Evolutionary conservation across 257 asterid species (phyloP), one percentile per base, ranked within the genome.

Genomic region (Scutellaria baicalensis): DNA sequence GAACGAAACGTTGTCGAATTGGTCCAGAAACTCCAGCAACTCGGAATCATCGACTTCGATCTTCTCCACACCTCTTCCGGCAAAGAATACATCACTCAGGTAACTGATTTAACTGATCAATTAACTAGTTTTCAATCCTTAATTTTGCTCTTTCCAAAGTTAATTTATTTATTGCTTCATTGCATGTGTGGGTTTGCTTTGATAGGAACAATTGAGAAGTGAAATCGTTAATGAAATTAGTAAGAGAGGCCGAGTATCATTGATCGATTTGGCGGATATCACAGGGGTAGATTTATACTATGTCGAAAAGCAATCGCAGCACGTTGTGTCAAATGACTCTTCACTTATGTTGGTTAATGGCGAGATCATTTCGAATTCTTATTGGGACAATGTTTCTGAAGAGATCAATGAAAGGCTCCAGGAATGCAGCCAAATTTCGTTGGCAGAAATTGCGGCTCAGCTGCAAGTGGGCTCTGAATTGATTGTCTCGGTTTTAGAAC

Each of bases 1-100:
- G 99, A 94, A 12, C 82, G 99, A 54, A 93, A 93, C 81, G 99
- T 93, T 66, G 99, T 91, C 59, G 97, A 93, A 85, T 79, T 93
- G 86, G 94, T 91, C 40, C 97, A 91, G 83, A 94, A 94, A 72
- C 94, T 93, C 55, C 95, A 89, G 48, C 74, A 84, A 64, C 97
- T 94, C 65, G 77, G 84, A 61, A 91, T 88, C 77, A 88, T 94
- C 83, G 97, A 91, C 79, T 91, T 91, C 81, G 97, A 91, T 79
- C 97, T 94, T 68, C 96, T 94, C 70, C 96, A 94, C 77, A 94
- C 99, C 54, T 68, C 81, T 61, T 81, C 97, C 77, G 99, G 97
- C 70, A 94, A 94, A 81, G 97, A 91, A 73, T 94, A 85, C 88
- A 94, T 94, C 84, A 94, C 99, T 45, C 96, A 89, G 35, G 99